Base-by-base conservation (phyloP, 163 green algal species). In the Coccomyxa subellipsoidea region DNA sequence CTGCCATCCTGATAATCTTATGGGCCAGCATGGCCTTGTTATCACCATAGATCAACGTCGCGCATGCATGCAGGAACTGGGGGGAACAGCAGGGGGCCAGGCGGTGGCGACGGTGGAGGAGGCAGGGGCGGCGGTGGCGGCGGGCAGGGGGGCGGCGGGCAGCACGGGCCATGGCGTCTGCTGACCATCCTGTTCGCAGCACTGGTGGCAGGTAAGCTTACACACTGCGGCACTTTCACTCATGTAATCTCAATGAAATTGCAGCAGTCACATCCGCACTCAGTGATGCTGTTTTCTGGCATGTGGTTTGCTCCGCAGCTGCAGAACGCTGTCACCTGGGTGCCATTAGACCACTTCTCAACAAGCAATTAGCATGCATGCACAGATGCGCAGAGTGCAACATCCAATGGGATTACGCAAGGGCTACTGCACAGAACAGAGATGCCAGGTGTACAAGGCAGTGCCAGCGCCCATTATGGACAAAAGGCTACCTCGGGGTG, bases 121-220 rank as follows among this genome's bases (percentile, higher is more conserved):
- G 78, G 78, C 27, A 36, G 75, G 8, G 36, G 36, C 75, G 75
- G 75, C 35, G 76, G 76, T 29, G 78, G 78, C 6, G 54, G 78
- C n/a, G 54, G 54, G 40, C 18, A 37, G 10, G 54, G 78, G 37
- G 54, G 34, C 0, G 36, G 0, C 47, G 53, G 54, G 32, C n/a
- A 40, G 12, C 25, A 31, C 9, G 77, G 77, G 4, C 40, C 40
- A 21, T 72, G 47, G 47, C 40, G 77, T 2, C 6, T 76, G 47
- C 40, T 73, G 23, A 73, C 77, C 15, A 12, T 81, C 7, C 47
- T 81, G 21, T 81, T 81, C 70, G 77, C 77, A 29, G 47, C 36
- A 9, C 38, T 80, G 0, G n/a, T 80, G 23, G 76, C 38, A 80
- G 76, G 76, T 69, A n/a, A 12, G 10, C 32, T 5, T 1, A 27